Conservation (phyloP, 2,329 filamentous ascomycete genomes). For the Fusarium chuoi region DNA sequence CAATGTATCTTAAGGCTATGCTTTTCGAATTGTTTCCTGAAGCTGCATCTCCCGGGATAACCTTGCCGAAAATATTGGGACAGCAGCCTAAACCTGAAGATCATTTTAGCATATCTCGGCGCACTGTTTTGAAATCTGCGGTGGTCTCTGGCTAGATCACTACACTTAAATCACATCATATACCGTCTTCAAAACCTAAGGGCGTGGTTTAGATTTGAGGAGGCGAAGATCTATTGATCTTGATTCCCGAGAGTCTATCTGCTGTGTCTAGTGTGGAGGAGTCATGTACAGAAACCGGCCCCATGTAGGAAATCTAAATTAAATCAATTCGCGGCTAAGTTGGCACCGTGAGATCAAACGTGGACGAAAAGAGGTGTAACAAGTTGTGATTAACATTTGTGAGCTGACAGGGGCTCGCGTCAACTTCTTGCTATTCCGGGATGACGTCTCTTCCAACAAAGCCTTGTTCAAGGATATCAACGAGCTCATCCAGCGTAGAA, state of each 20-base stretch:
- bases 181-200: constrained; percentile 30
- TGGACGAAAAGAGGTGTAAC: not conserved
- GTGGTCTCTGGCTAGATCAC: constrained; percentile 40
- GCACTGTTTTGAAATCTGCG: constrained; percentile 44
- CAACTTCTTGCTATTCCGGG: not conserved
- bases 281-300: constrained; percentile 31
- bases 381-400: not conserved
- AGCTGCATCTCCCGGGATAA: constrained; percentile 19
- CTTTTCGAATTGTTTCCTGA: constrained; percentile 14
- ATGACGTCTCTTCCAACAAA: constrained; percentile 65
- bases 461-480: constrained; percentile 78
- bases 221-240: constrained; percentile 30
- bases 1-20: constrained; percentile 41
- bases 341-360: not conserved
- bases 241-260: constrained; percentile 23
- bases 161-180: constrained; percentile 37
- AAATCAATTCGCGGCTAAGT: constrained; percentile 35
- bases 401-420: not conserved
- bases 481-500: constrained; percentile 76
- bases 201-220: constrained; percentile 25
- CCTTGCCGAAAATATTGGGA: constrained; percentile 33
- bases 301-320: constrained; percentile 41
- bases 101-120: constrained; percentile 50
- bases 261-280: constrained; percentile 35
- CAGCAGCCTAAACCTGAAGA: constrained; percentile 34